These are phyloP conservation scores for Pezicula rhizophila DNA, from an alignment of 2,329 filamentous ascomycete species.

Conservation along the genomic window DNA sequence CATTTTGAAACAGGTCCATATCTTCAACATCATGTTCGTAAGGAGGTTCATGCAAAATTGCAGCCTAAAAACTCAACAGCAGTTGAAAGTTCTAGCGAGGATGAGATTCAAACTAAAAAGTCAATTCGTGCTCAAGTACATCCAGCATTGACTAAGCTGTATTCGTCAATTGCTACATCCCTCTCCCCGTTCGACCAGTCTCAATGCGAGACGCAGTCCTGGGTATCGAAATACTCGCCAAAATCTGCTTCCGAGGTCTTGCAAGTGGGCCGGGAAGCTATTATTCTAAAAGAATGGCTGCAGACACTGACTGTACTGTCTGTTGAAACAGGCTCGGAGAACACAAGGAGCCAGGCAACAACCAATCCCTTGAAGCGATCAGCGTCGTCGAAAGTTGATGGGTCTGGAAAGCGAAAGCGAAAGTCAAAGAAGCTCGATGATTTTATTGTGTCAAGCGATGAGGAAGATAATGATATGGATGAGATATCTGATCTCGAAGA, in stretches of 20 bases:
- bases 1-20: constrained; percentile 53
- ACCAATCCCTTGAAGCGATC: constrained; percentile 8
- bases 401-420: constrained; percentile 57
- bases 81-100: constrained; percentile 26
- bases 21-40: constrained; percentile 42
- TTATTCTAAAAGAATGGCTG: constrained; percentile 76
- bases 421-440: constrained; percentile 63
- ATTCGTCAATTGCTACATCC: constrained; percentile 49
- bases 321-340: constrained; percentile 55
- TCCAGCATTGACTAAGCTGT: constrained; percentile 54
- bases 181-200: constrained; percentile 78
- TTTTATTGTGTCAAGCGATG: constrained; percentile 74
- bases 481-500: constrained; percentile 60
- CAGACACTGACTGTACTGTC: constrained; percentile 67
- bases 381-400: constrained; percentile 27
- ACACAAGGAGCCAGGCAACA: constrained; percentile 14
- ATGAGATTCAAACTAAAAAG: constrained; percentile 28
- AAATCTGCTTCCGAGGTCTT: constrained; percentile 63
- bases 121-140: constrained; percentile 33
- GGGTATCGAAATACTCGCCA: constrained; percentile 84
- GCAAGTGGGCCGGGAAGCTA: constrained; percentile 64
- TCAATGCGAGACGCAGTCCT: constrained; percentile 65
- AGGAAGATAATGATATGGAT: constrained; percentile 65
- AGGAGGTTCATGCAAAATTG: constrained; percentile 33
- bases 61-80: constrained; percentile 2